These are phyloP conservation scores for Drechmeria coniospora DNA, from an alignment of 2,329 filamentous ascomycete species.

Conservation along the genomic window DNA sequence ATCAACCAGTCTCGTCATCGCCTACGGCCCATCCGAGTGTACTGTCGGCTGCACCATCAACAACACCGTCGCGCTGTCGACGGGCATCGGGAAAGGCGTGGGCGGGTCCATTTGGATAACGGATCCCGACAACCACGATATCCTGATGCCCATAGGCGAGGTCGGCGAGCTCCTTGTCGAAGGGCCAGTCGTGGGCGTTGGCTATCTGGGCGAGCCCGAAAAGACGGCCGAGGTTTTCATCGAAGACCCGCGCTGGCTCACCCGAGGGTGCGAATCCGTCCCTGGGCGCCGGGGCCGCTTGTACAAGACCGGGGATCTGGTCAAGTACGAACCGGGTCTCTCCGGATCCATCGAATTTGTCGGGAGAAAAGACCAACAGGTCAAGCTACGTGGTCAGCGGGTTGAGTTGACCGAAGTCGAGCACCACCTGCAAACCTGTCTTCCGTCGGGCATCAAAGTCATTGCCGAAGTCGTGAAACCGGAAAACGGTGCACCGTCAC, in stretches of 20 bases:
- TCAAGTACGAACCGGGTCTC: constrained; percentile 35
- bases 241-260: constrained; percentile 35
- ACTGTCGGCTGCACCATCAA: constrained; percentile 37
- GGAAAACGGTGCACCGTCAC: constrained; percentile 24
- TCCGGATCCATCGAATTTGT: constrained; percentile 40
- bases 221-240: constrained; percentile 46
- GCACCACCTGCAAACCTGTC: constrained; percentile 28
- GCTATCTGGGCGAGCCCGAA: constrained; percentile 41
- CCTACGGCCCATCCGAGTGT: constrained; percentile 38
- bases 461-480: constrained; percentile 33
- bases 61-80: constrained; percentile 22
- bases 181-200: constrained; percentile 44
- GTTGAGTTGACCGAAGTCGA: constrained; percentile 44
- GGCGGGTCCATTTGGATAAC: constrained; percentile 36
- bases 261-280: constrained; percentile 18
- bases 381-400: constrained; percentile 51
- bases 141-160: constrained; percentile 29
- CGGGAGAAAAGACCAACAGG: constrained; percentile 51
- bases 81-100: constrained; percentile 32
- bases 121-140: constrained; percentile 29
- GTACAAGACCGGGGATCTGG: constrained; percentile 47
- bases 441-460: constrained; percentile 26
- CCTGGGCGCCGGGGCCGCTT: constrained; percentile 27
- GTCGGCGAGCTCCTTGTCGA: constrained; percentile 39
- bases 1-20: constrained; percentile 30